Conservation (phyloP, 2,329 filamentous ascomycete genomes). For the Bipolaris zeicola region DNA sequence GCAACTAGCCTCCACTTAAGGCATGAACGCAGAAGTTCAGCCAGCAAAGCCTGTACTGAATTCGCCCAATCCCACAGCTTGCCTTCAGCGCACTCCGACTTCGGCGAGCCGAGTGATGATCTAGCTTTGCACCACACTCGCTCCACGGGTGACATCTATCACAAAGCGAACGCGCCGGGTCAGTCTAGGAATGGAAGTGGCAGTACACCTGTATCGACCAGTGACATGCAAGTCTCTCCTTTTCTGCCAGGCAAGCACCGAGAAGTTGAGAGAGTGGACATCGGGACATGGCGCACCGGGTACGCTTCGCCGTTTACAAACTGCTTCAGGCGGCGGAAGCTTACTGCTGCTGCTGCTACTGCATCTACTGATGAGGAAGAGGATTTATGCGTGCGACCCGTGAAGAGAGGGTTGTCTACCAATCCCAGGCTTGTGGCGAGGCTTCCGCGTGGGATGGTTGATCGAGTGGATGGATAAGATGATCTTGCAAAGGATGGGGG, state of each 20-base stretch:
- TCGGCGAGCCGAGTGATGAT: too few relatives aligned
- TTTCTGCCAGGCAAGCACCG: conserved; percentile 52
- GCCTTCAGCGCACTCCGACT: conserved; percentile 49
- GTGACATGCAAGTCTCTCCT: conserved; percentile 47
- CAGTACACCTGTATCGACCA: conserved; percentile 42
- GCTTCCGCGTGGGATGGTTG: conserved; percentile 37
- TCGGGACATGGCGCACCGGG: conserved; percentile 1
- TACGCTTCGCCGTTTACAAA: too few relatives aligned
- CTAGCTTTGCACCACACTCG: too few relatives aligned
- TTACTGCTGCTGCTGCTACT: conserved; percentile 20
- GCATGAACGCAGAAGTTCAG: conserved; percentile 30
- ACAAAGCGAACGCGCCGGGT: conserved; percentile 34
- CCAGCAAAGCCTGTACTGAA: conserved; percentile 27
- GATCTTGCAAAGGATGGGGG: conserved; percentile 35
- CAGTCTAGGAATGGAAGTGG: conserved; percentile 33
- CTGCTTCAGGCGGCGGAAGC: too few relatives aligned
- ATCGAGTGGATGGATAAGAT: conserved; percentile 44
- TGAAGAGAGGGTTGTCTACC: conserved; percentile 42
- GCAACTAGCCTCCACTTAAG: conserved; percentile 42
- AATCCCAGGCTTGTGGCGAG: conserved; percentile 44
- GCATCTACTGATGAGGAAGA: conserved; percentile 45
- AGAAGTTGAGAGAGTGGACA: conserved; percentile 32
- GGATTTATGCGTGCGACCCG: conserved; percentile 39
- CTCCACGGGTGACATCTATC: conserved; percentile 28
- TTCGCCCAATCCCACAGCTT: conserved; percentile 46